Evolutionary conservation across 306 rosid genomes (phyloP), one percentile per base, ranked within the genome.

Genomic region (Spatholobus suberectus): DNA sequence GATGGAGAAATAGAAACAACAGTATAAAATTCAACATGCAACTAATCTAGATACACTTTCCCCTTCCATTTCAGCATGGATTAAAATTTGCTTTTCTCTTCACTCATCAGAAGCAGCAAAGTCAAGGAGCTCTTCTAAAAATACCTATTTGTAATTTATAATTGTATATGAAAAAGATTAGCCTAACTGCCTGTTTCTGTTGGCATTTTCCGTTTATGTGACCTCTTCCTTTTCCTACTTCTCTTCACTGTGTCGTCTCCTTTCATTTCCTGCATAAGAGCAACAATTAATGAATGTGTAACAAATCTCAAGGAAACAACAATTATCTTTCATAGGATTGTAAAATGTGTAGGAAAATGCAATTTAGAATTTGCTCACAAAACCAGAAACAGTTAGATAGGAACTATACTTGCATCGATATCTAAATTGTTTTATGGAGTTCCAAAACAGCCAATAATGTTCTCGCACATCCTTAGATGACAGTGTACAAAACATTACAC

Each of bases 161-260:
- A 23, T 24, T 58, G 7, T 68, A 13, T 5, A 35, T 20, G 2
- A 80, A 46, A 81, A 57, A 35, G 18, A 84, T 68, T 35, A 40
- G 62, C 71, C 55, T 74, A 84, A 35, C 47, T 75, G 34, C 44
- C 32, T 14, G 74, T 6, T 51, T 51, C 86, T 0, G 35, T 37
- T 24, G 86, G 3, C 10, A n/a, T 51, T 69, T 61, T 75, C 47
- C 3, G 69, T 66, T 67, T 87, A 6, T 41, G 77, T 20, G 84
- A 58, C 74, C 90, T 87, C 77, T 84, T 87, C 79, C 90, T 84
- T 70, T 87, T 87, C 85, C 90, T 87, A 57, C 52, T 87, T 66
- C 86, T 87, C 75, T 73, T 87, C 43, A 9, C 59, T 18, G 80
- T 23, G 59, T 43, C 43, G 63, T 85, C 85, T 20, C 65, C 85